Evolutionary conservation across 441 rosid genomes (phyloP).

Genomic region (Bocquillonia castaneifolia): DNA sequence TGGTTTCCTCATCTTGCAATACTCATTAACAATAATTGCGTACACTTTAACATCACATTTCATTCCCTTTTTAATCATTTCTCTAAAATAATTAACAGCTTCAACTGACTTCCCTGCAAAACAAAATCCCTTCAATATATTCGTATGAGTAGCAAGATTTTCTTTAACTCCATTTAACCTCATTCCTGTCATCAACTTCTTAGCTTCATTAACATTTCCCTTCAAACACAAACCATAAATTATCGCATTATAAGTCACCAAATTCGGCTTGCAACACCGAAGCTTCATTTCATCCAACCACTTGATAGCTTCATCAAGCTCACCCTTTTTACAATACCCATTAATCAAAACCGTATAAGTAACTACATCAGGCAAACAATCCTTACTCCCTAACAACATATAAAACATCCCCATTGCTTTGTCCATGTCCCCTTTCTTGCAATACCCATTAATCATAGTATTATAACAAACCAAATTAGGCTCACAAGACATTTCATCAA

Average conservation of each 20-base stretch:
- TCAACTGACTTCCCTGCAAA: conserved; percentile 24
- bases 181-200: conserved; percentile 34
- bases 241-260: conserved; percentile 53
- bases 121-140: conserved; percentile 37
- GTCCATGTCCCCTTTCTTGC: conserved; percentile 38
- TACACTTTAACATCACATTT: conserved; percentile 31
- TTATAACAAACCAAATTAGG: conserved; percentile 34
- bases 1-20: conserved; percentile 53
- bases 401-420: conserved; percentile 25
- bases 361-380: conserved; percentile 51
- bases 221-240: conserved; percentile 37
- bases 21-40: conserved; percentile 54
- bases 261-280: conserved; percentile 54
- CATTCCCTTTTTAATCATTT: conserved; percentile 24
- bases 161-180: conserved; percentile 39
- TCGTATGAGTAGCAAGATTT: conserved; percentile 31
- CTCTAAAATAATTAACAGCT: conserved; percentile 30
- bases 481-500: conserved; percentile 37
- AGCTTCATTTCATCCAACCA: conserved; percentile 73
- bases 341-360: conserved; percentile 65
- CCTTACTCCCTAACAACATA: conserved; percentile 44
- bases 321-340: conserved; percentile 63
- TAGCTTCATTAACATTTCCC: conserved; percentile 36
- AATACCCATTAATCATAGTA: conserved; percentile 39
- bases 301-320: conserved; percentile 58